phyloP scores from a whole-genome alignment of 2,329 filamentous ascomycete species.

The Fonsecaea erecta region DNA sequence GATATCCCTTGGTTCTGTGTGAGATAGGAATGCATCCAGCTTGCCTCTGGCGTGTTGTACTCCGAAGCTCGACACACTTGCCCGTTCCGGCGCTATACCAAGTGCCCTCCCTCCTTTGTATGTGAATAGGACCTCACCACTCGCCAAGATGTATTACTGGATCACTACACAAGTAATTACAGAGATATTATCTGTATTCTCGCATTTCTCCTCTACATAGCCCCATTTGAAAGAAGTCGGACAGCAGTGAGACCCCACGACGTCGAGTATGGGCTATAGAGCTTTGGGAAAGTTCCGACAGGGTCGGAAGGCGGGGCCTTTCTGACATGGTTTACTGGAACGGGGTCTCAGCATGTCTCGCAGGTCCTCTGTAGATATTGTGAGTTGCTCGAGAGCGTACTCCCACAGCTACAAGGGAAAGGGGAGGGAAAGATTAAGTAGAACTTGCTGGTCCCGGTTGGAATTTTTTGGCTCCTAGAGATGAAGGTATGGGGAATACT shows the following conservation, averaged over 20 bases:
- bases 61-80: neutral
- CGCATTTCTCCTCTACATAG: neutral
- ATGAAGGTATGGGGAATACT: neutral
- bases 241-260: neutral
- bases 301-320: conserved; percentile 7
- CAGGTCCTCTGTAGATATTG: neutral
- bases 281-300: neutral
- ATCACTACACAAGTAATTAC: neutral
- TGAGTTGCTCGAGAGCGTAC: neutral
- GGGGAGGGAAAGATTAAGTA: neutral
- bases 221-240: neutral
- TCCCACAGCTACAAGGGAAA: neutral
- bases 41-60: neutral
- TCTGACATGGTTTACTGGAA: neutral
- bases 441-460: neutral
- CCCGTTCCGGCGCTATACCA: neutral
- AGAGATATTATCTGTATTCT: neutral
- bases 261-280: neutral
- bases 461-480: neutral
- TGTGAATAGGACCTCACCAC: neutral
- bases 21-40: neutral
- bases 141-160: neutral
- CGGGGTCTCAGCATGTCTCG: neutral
- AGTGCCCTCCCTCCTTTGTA: neutral
- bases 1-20: neutral